phyloP scores from a whole-genome alignment of 148 eudicot genomes.

The Silene conica region DNA sequence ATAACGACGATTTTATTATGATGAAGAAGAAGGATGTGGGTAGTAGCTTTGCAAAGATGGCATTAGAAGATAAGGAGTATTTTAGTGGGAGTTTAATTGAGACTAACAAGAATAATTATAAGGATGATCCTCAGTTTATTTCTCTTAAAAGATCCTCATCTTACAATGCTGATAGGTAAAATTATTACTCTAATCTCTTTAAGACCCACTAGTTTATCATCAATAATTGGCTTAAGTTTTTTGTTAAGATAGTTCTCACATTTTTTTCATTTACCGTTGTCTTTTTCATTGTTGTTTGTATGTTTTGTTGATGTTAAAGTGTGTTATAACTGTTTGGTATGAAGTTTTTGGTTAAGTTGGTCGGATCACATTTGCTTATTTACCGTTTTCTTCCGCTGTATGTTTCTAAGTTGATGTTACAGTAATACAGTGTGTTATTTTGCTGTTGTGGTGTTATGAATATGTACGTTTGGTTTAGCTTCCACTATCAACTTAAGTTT shows the following conservation, averaged over 20 bases:
- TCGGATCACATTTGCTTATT: too few species aligned
- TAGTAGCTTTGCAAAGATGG: constrained; percentile 32
- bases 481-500: too few species aligned
- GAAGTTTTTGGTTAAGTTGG: too few species aligned
- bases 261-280: too few species aligned
- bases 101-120: constrained; percentile 23
- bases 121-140: constrained; percentile 16
- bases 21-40: constrained; percentile 19
- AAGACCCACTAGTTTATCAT: too few species aligned
- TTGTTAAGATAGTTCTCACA: too few species aligned
- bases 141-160: constrained; percentile 33
- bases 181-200: not conserved
- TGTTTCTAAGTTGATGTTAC: not conserved
- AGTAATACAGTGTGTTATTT: not conserved
- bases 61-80: constrained; percentile 46
- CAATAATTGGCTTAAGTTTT: too few species aligned
- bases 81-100: constrained; percentile 39
- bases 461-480: constrained; percentile 6
- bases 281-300: too few species aligned
- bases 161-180: constrained; percentile 42
- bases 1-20: constrained; percentile 18
- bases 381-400: not conserved
- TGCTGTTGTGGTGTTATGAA: not conserved
- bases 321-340: too few species aligned
- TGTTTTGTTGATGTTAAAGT: too few species aligned